Evolutionary conservation across 108 stramenopile genomes (phyloP).

Genomic region (Mediolabrus comicus): DNA sequence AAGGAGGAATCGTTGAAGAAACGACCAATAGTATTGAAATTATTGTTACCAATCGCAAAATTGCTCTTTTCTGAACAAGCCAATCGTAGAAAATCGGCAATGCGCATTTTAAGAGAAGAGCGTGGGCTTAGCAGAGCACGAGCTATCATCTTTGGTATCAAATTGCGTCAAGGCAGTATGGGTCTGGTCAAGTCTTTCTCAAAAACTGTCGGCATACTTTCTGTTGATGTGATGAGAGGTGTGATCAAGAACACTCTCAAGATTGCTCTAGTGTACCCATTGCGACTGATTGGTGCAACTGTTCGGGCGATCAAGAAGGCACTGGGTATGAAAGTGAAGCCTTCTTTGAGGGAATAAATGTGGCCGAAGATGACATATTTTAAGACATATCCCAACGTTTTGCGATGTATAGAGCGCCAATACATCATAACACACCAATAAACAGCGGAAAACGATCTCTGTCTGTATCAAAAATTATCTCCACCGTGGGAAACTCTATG

Average conservation of each 20-base stretch:
- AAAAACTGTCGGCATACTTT: slow-evolving; percentile 39
- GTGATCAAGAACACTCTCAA: slow-evolving; percentile 21
- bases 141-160: slow-evolving; percentile 61
- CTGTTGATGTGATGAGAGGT: slow-evolving; percentile 26
- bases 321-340: slow-evolving; percentile 37
- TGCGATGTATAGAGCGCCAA: too few relatives aligned
- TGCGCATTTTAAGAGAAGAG: slow-evolving; percentile 55
- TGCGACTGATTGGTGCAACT: slow-evolving; percentile 20
- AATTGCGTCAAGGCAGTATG: slow-evolving; percentile 29
- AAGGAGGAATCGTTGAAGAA: slow-evolving; percentile 58
- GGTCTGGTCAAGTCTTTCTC: slow-evolving; percentile 44
- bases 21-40: slow-evolving; percentile 56
- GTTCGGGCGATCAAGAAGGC: slow-evolving; percentile 15
- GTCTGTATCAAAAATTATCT: slow-evolving; percentile 42
- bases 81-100: slow-evolving; percentile 66
- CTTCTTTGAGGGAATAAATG: slow-evolving; percentile 27
- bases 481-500: slow-evolving; percentile 71
- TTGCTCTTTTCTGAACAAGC: slow-evolving; percentile 73
- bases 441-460: slow-evolving; percentile 23
- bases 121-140: slow-evolving; percentile 45
- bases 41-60: slow-evolving; percentile 60
- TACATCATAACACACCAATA: slow-evolving; percentile 30
- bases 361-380: neutral
- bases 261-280: slow-evolving; percentile 40
- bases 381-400: too few relatives aligned